Conservation (phyloP, 192 early-diverging fungal genomes). For the Lobosporangium transversale region DNA sequence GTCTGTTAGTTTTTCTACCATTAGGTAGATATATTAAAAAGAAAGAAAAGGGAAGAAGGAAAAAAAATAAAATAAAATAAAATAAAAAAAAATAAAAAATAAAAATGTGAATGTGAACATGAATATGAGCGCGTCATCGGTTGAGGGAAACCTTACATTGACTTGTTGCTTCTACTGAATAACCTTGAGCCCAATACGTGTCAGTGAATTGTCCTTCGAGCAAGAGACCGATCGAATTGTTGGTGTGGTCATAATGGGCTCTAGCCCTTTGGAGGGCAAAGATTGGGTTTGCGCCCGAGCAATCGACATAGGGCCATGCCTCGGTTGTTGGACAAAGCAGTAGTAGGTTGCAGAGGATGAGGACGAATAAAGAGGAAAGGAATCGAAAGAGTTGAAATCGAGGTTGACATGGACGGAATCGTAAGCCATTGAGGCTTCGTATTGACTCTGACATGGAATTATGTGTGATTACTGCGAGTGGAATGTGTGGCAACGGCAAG, state of each 20-base stretch:
- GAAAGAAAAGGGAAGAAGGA: background rate
- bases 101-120: background rate
- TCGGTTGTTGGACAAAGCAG: too few relatives aligned
- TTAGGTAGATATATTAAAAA: background rate
- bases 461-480: background rate
- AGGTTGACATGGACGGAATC: background rate
- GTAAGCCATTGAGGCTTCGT: background rate
- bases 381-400: background rate
- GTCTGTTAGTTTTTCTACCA: background rate
- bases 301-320: conserved; percentile 48
- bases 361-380: background rate
- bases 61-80: background rate
- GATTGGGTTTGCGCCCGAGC: conserved; percentile 32
- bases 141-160: too few relatives aligned
- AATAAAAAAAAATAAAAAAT: background rate
- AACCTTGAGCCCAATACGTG: conserved; percentile 44
- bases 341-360: background rate
- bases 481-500: background rate
- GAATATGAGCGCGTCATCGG: too few relatives aligned
- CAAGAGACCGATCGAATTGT: conserved; percentile 35
- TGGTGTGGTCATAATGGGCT: conserved; percentile 34
- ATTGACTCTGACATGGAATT: background rate
- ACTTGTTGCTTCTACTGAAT: conserved; percentile 24
- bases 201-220: conserved; percentile 38
- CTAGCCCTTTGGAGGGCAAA: conserved; percentile 16